Conservation (phyloP, 2,329 filamentous ascomycete genomes). For the Zasmidium citrigriseum region DNA sequence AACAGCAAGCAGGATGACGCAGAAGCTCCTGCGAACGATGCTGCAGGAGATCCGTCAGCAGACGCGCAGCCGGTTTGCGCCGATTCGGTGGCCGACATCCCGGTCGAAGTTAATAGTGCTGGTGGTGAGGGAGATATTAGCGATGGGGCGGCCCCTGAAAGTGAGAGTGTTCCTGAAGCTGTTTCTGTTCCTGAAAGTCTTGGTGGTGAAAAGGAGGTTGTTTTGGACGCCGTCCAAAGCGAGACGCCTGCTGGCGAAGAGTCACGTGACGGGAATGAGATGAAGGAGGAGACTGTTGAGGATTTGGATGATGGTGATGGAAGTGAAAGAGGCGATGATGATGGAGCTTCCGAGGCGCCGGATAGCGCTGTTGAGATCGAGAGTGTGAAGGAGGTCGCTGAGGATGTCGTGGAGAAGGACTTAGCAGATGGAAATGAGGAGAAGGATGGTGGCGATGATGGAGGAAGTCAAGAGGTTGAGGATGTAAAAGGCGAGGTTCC, state of each 20-base stretch:
- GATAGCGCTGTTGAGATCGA: neutral
- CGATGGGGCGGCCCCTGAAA: neutral
- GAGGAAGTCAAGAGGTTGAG: constrained; percentile 18
- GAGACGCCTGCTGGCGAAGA: neutral
- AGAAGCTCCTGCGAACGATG: neutral
- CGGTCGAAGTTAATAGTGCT: neutral
- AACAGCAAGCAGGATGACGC: neutral
- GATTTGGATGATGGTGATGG: neutral
- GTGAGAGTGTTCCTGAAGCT: neutral
- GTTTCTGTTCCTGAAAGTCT: neutral
- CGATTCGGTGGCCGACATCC: constrained; percentile 2
- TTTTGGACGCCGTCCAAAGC: neutral
- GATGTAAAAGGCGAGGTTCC: constrained; percentile 1
- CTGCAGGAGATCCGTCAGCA: constrained; percentile 1
- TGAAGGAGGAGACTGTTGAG: neutral
- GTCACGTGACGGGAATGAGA: neutral
- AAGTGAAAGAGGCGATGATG: neutral
- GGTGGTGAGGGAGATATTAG: neutral
- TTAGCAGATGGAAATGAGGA: neutral
- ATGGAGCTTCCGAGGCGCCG: neutral
- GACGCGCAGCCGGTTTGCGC: neutral
- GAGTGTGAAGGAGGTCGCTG: neutral
- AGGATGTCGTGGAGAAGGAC: neutral
- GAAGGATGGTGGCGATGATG: neutral
- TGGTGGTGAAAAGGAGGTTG: neutral